Base-by-base conservation (phyloP, 805 yeast genomes). In the Barnettozyma pratensis region DNA sequence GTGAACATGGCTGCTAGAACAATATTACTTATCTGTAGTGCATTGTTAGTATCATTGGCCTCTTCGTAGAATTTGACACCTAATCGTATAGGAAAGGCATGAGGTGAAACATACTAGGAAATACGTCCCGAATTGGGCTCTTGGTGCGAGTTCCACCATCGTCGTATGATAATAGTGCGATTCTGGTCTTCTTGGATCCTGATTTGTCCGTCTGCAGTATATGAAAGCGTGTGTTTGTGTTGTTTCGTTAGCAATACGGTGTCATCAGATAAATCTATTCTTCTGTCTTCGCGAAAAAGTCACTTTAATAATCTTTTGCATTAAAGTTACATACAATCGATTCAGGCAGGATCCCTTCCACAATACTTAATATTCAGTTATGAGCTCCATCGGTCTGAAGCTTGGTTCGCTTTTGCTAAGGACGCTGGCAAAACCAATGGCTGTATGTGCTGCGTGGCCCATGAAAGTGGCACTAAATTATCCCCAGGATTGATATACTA, bases 381-480 rank as follows among this genome's bases (percentile, higher is more conserved):
- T 87, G 94, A 86, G 92, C 68, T 80, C 85, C 28, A 76, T 87
- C 36, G 89, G 91, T 8, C 72, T 87, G 43, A 87, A 87, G 62
- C 68, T 87, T 55, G 79, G 88, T 9, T 76, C 91, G 27, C 74
- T 87, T 46, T 73, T 86, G 46, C 78, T 87, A 6, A 67, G 91
- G 53, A 87, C 92, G 36, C 70, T 87, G 39, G 84, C 95, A 36
- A 87, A 85, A 62, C 96, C 96, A 1, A 74, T 87, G 31, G 88
- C 92, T 4, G 75, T 70, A 55, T 45, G 74, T 65, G 19, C 19
- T 19, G 19, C 19, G 19, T 19, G 19, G 19, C 19, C 19, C 19
- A 19, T 19, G 19, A 19, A 19, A 19, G 19, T 19, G 19, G 19
- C 19, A 19, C 19, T 19, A 19, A 19, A 19, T 19, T 19, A 19